phyloP scores from a whole-genome alignment of 768 basidiomycete genomes.

The Cubamyces sp. region DNA sequence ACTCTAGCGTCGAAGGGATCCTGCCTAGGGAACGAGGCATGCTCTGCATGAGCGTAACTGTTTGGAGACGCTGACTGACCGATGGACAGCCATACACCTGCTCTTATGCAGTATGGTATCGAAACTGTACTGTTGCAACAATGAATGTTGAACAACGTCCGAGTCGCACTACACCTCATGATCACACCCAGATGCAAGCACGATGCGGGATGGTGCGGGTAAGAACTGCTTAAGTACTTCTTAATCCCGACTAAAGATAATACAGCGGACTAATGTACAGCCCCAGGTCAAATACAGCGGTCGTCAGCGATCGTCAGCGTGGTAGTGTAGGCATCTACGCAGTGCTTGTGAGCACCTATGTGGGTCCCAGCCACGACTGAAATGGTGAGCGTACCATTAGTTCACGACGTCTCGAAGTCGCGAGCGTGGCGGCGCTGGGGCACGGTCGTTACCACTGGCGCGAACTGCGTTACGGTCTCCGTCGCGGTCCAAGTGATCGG shows the following conservation, averaged over 20 bases:
- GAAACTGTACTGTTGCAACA: no score
- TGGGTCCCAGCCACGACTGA: neutral
- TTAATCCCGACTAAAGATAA: neutral
- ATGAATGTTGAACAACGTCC: no score
- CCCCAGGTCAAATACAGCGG: neutral
- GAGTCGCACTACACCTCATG: no score
- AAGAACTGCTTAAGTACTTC: neutral
- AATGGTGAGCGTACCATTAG: neutral
- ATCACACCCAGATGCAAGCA: no score
- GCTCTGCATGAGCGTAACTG: no score
- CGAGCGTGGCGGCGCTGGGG: constrained; percentile 19
- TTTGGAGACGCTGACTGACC: no score
- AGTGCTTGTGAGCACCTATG: neutral
- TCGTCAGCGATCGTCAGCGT: neutral
- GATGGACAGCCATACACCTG: no score
- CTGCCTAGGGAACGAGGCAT: no score
- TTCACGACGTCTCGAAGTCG: constrained; percentile 21
- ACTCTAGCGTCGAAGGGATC: no score
- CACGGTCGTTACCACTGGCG: constrained; percentile 13
- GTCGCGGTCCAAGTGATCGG: constrained; percentile 20
- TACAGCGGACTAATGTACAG: constrained; percentile 7
- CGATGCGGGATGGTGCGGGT: no score
- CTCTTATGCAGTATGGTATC: no score
- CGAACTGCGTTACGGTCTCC: constrained; percentile 20
- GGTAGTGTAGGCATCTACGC: neutral